Percentiles rank a stretch among this genome's conserved stretches.
phyloP scores from a whole-genome alignment of 1,284 basidiomycete genomes.

The Wallemia mellicola region DNA sequence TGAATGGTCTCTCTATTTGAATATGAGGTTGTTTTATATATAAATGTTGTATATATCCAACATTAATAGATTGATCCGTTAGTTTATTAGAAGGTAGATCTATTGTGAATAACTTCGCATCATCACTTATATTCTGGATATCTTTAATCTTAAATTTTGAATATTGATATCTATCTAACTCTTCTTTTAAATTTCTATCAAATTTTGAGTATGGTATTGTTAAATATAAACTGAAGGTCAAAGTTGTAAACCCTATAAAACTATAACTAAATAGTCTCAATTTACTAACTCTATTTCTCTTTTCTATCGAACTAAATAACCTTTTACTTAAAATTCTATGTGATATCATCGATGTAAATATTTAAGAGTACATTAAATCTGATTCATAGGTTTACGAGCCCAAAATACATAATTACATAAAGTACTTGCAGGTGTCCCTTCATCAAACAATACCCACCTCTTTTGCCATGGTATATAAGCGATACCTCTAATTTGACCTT shows the following conservation, averaged over 20 bases:
- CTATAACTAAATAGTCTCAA: background rate
- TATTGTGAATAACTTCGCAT: background rate
- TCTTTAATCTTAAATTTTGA: background rate
- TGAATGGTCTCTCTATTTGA: background rate
- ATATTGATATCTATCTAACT: background rate
- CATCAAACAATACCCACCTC: conserved; percentile 36
- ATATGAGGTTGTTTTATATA: background rate
- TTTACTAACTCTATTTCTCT: too few species aligned
- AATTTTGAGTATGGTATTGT: background rate
- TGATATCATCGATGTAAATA: too few species aligned
- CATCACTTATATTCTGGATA: background rate
- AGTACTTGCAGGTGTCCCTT: conserved; percentile 27
- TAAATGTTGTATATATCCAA: background rate
- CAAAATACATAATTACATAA: conserved; percentile 39
- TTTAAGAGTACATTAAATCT: background rate
- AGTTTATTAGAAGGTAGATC: background rate
- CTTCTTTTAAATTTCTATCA: background rate
- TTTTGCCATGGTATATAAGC: conserved; percentile 48
- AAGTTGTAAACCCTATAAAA: background rate
- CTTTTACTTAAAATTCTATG: too few species aligned
- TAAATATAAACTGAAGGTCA: background rate
- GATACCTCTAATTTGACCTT: conserved; percentile 55
- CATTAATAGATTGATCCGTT: background rate
- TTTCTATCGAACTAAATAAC: too few species aligned
- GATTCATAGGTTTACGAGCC: conserved; percentile 1